phyloP scores from a whole-genome alignment of 2,329 filamentous ascomycete genomes.

The Arthrobotrys sinensis region DNA sequence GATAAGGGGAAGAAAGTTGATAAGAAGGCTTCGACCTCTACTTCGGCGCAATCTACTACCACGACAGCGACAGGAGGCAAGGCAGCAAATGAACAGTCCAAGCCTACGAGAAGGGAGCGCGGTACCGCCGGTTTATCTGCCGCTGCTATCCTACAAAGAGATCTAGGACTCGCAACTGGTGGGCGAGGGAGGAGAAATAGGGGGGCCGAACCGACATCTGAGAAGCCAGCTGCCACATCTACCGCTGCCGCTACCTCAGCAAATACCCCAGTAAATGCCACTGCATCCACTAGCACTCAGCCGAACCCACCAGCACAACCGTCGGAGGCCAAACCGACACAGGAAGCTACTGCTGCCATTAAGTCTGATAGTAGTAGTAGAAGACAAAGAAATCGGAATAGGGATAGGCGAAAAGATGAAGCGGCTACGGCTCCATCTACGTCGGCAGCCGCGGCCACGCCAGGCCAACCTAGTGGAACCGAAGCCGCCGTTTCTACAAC shows the following conservation, averaged over 20 bases:
- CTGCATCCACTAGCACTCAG: constrained; percentile 64
- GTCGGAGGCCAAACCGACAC: constrained; percentile 61
- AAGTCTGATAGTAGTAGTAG: constrained; percentile 44
- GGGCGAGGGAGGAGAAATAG: constrained; percentile 75
- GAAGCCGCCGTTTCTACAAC: not conserved
- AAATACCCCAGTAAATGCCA: constrained; percentile 65
- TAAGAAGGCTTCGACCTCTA: constrained; percentile 33
- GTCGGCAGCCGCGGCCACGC: not conserved
- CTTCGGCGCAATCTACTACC: not conserved
- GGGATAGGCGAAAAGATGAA: constrained; percentile 50
- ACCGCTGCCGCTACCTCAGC: constrained; percentile 64
- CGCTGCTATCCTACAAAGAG: constrained; percentile 77
- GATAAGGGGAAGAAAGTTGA: constrained; percentile 42
- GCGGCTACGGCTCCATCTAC: constrained; percentile 5
- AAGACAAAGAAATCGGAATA: constrained; percentile 48
- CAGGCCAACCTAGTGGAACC: constrained; percentile 17
- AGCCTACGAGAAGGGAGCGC: constrained; percentile 67
- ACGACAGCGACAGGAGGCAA: constrained; percentile 56
- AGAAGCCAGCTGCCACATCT: constrained; percentile 66
- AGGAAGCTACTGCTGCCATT: constrained; percentile 13
- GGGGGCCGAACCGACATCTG: constrained; percentile 70
- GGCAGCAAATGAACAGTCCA: constrained; percentile 71
- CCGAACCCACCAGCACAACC: constrained; percentile 53
- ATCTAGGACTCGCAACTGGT: constrained; percentile 77
- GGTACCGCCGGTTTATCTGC: constrained; percentile 73